A percentile compares a stretch with the other conserved stretches of the same genome.
These are phyloP conservation scores for Zygotorulaspora chibaensis DNA, from an alignment of 805 yeast genomes.

Conservation along the genomic window DNA sequence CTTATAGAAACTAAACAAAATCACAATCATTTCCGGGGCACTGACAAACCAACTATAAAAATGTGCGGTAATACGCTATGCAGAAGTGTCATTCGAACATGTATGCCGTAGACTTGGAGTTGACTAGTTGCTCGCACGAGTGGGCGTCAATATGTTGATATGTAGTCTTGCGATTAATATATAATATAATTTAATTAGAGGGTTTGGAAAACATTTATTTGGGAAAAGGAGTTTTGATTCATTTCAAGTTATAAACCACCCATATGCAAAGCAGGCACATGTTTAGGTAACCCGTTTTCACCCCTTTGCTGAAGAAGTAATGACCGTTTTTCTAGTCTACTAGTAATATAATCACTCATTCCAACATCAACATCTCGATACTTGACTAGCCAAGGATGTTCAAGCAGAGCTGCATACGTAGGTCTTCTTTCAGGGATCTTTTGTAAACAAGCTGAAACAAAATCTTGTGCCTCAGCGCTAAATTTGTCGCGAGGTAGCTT, in stretches of 20 bases:
- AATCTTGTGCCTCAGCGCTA: conserved; percentile 73
- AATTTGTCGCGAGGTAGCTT: conserved; percentile 57
- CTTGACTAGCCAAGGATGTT: conserved; percentile 78
- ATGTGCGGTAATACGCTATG: too few species aligned
- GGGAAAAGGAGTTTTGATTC: not conserved
- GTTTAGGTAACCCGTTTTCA: conserved; percentile 25
- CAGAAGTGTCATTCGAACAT: too few species aligned
- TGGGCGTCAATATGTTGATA: too few species aligned
- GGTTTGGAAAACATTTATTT: not conserved
- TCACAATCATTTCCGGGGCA: too few species aligned
- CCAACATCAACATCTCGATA: conserved; percentile 41
- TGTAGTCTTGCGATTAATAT: too few species aligned
- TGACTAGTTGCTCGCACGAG: too few species aligned
- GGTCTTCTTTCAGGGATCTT: conserved; percentile 83
- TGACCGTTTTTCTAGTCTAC: conserved; percentile 33
- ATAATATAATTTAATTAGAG: too few species aligned
- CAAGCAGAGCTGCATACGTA: conserved; percentile 64
- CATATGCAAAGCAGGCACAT: conserved; percentile 37
- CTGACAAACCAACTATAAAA: too few species aligned
- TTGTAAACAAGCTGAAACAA: conserved; percentile 71
- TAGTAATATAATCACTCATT: conserved; percentile 38
- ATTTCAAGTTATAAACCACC: conserved; percentile 30
- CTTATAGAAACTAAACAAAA: too few species aligned
- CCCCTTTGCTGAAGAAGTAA: conserved; percentile 28
- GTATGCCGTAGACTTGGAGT: too few species aligned